Percentiles rank a stretch among this genome's conserved stretches.
These are phyloP conservation scores for Naegleria fowleri DNA, from an alignment of 208 protist species.

Conservation along the genomic window DNA sequence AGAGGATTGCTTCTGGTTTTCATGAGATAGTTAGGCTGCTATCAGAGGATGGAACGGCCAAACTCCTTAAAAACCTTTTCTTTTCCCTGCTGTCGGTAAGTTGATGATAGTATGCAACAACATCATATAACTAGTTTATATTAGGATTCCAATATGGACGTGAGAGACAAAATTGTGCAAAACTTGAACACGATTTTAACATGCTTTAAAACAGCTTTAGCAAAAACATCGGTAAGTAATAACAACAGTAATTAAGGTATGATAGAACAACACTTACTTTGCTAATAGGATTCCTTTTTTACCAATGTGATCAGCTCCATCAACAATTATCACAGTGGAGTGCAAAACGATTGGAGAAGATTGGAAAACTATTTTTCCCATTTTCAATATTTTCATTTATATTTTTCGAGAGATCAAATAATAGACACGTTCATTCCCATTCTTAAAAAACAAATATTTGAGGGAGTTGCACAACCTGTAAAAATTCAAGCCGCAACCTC, in stretches of 20 bases:
- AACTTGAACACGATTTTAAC: background rate
- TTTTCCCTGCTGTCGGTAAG: background rate
- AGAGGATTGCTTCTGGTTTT: conserved; percentile 11
- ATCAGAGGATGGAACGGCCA: background rate
- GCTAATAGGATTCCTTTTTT: background rate
- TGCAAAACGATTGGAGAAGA: background rate
- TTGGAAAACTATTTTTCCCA: background rate
- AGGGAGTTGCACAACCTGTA: background rate
- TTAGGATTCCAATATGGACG: background rate
- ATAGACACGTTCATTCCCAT: background rate
- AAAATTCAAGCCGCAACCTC: background rate
- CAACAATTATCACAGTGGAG: background rate
- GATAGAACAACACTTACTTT: no score
- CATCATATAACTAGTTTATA: no score
- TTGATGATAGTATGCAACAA: background rate
- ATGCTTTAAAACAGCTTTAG: background rate
- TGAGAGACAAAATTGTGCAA: background rate
- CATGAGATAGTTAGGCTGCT: background rate
- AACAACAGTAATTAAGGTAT: no score
- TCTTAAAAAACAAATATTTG: background rate
- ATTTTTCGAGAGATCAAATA: background rate
- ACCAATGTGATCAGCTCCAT: background rate
- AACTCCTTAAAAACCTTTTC: background rate
- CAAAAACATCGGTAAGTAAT: no score
- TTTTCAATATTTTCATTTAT: background rate